A percentile compares a stretch with the other conserved stretches of the same genome.
These are phyloP conservation scores for Alternaria alternata DNA, from an alignment of 2,329 filamentous ascomycete species.

Conservation along the genomic window DNA sequence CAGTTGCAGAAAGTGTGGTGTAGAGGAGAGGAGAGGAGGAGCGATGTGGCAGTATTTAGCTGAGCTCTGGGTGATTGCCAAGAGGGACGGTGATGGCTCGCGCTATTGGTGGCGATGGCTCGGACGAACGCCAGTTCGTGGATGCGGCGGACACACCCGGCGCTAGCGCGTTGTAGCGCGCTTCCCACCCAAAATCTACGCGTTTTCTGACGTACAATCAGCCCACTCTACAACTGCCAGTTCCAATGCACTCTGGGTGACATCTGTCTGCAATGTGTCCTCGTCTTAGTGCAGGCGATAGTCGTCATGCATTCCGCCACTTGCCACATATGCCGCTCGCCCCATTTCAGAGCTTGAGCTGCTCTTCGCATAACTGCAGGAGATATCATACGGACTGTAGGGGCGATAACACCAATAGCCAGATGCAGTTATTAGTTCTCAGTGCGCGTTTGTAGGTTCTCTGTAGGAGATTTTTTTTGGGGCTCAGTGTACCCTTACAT, in stretches of 20 bases:
- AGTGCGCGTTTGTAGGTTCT: too few relatives aligned
- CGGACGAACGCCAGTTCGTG: slow-evolving; percentile 12
- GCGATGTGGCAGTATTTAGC: slow-evolving; percentile 3
- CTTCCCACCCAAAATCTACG: background rate
- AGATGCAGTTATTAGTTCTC: background rate
- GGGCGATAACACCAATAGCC: background rate
- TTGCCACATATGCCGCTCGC: background rate
- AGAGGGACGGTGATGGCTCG: slow-evolving; percentile 6
- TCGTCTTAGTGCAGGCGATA: background rate
- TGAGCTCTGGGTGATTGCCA: background rate
- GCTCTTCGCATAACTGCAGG: background rate
- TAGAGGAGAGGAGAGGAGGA: slow-evolving; percentile 6
- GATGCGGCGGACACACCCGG: slow-evolving; percentile 4
- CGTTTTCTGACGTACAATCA: background rate
- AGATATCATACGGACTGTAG: background rate
- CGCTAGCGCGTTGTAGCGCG: slow-evolving; percentile 4
- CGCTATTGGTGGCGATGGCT: slow-evolving; percentile 2
- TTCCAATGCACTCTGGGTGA: background rate
- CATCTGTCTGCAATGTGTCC: background rate
- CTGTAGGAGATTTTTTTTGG: too few relatives aligned
- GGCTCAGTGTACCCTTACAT: too few relatives aligned
- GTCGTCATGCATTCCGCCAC: background rate
- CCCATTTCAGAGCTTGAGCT: background rate
- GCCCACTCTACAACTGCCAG: background rate
- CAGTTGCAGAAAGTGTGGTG: slow-evolving; percentile 13